phyloP scores from a whole-genome alignment of 768 basidiomycete genomes.

The Mycena olivaceomarginata region DNA sequence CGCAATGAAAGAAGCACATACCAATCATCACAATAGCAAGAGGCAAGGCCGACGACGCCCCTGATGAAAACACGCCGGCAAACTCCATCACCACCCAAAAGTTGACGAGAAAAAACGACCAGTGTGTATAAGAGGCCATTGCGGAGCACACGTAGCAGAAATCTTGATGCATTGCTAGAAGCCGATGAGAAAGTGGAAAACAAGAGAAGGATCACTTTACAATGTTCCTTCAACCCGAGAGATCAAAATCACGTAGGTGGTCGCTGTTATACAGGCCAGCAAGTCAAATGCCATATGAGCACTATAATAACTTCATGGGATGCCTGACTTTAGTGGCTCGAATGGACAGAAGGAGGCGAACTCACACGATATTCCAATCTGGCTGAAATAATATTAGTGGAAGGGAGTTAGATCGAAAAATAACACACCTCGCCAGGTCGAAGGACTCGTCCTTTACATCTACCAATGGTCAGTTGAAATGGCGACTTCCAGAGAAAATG shows the following conservation, averaged over 20 bases:
- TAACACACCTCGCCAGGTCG: conserved; percentile 24
- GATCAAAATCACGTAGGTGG: conserved; percentile 14
- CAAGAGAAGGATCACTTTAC: not conserved
- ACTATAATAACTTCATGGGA: conserved; percentile 24
- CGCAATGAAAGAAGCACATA: not conserved
- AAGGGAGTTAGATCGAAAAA: not conserved
- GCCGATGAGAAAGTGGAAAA: not conserved
- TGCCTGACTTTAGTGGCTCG: not conserved
- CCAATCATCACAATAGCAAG: conserved; percentile 34
- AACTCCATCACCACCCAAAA: conserved; percentile 38
- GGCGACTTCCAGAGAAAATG: too few relatives aligned
- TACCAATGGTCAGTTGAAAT: not conserved
- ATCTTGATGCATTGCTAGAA: conserved; percentile 5
- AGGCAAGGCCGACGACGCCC: conserved; percentile 29
- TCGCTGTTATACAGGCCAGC: conserved; percentile 26
- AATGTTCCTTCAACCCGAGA: conserved; percentile 16
- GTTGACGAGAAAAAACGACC: conserved; percentile 31
- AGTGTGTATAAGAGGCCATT: conserved; percentile 24
- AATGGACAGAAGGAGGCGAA: not conserved
- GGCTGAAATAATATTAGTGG: conserved; percentile 18
- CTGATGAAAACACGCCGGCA: conserved; percentile 8
- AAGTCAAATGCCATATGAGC: conserved; percentile 34
- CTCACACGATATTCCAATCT: conserved; percentile 36
- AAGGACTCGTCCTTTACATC: conserved; percentile 33
- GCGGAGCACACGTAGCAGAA: conserved; percentile 17